Percentiles rank a stretch among this genome's conserved stretches.
These are phyloP conservation scores for Metschnikowia lachancei DNA, from an alignment of 805 yeast species.

Conservation along the genomic window DNA sequence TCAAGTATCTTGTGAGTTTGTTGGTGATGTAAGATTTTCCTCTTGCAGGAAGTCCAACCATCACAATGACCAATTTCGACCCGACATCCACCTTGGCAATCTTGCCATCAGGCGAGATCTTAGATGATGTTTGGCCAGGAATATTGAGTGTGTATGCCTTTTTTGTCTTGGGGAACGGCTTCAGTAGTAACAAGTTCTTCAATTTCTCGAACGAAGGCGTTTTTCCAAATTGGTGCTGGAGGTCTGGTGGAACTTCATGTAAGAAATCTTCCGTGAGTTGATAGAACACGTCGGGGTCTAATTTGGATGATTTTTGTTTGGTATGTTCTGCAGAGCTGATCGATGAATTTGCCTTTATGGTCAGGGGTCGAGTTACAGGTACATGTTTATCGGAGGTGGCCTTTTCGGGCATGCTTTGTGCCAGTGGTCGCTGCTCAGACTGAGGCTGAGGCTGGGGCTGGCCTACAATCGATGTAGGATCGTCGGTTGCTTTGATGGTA, in stretches of 20 bases:
- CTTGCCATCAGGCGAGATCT: slow-evolving; percentile 72
- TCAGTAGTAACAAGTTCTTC: slow-evolving; percentile 33
- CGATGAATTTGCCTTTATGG: slow-evolving; percentile 9
- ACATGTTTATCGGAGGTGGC: slow-evolving; percentile 8
- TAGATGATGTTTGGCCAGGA: slow-evolving; percentile 85
- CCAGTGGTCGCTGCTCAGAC: slow-evolving; percentile 1
- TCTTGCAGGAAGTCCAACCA: slow-evolving; percentile 95
- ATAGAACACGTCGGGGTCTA: slow-evolving; percentile 17
- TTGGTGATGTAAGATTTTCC: slow-evolving; percentile 94
- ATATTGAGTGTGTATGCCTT: slow-evolving; percentile 84
- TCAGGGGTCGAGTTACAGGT: slow-evolving; percentile 9
- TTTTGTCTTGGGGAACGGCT: slow-evolving; percentile 42
- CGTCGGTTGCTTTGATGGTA: slow-evolving; percentile 1
- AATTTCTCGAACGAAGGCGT: slow-evolving; percentile 42
- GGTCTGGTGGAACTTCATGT: slow-evolving; percentile 33
- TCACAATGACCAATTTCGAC: slow-evolving; percentile 74
- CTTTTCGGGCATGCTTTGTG: neutral
- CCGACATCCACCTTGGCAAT: slow-evolving; percentile 68
- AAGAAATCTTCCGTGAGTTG: slow-evolving; percentile 31
- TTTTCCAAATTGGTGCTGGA: slow-evolving; percentile 38
- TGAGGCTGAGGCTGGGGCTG: neutral
- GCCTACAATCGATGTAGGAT: neutral
- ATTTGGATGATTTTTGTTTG: slow-evolving; percentile 6
- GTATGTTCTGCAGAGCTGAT: slow-evolving; percentile 4
- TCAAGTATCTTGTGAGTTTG: slow-evolving; percentile 82